These are phyloP conservation scores for Fusarium liriodendri DNA, from an alignment of 2,329 filamentous ascomycete species.

Conservation along the genomic window DNA sequence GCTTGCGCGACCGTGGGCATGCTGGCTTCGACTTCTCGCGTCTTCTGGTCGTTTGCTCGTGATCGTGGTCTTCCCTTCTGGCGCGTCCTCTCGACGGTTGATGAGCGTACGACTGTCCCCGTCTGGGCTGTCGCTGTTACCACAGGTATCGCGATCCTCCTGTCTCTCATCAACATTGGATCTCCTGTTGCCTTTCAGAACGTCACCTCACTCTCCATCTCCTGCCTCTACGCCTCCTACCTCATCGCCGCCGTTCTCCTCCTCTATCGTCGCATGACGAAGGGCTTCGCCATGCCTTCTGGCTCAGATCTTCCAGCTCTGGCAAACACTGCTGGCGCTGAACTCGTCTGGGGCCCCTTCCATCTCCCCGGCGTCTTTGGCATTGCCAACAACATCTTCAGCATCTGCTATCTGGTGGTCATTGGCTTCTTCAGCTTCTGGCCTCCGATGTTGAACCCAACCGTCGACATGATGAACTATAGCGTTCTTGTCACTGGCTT, in stretches of 20 bases:
- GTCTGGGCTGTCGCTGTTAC: conserved; percentile 44
- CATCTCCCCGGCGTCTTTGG: conserved; percentile 62
- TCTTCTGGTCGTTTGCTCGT: conserved; percentile 64
- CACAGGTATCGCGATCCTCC: conserved; percentile 42
- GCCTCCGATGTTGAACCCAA: conserved; percentile 50
- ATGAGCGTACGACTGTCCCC: conserved; percentile 43
- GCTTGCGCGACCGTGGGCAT: conserved; percentile 63
- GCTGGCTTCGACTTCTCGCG: conserved; percentile 67
- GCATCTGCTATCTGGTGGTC: conserved; percentile 64
- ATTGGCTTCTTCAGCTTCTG: conserved; percentile 69
- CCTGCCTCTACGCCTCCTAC: conserved; percentile 46
- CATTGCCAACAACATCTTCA: conserved; percentile 64
- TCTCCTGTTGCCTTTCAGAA: conserved; percentile 45
- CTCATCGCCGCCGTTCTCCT: conserved; percentile 44
- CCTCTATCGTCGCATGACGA: conserved; percentile 45
- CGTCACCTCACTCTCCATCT: conserved; percentile 46
- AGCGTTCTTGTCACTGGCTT: conserved; percentile 57
- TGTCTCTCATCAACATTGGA: conserved; percentile 50
- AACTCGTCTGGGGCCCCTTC: conserved; percentile 65
- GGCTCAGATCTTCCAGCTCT: conserved; percentile 39
- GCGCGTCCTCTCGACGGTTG: conserved; percentile 43
- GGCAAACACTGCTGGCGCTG: conserved; percentile 44
- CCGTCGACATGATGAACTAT: conserved; percentile 58
- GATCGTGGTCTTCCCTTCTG: conserved; percentile 49
- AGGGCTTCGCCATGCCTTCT: conserved; percentile 43